These are phyloP conservation scores for Penicillium sp. DNA, from an alignment of 2,329 filamentous ascomycete species.

Conservation along the genomic window DNA sequence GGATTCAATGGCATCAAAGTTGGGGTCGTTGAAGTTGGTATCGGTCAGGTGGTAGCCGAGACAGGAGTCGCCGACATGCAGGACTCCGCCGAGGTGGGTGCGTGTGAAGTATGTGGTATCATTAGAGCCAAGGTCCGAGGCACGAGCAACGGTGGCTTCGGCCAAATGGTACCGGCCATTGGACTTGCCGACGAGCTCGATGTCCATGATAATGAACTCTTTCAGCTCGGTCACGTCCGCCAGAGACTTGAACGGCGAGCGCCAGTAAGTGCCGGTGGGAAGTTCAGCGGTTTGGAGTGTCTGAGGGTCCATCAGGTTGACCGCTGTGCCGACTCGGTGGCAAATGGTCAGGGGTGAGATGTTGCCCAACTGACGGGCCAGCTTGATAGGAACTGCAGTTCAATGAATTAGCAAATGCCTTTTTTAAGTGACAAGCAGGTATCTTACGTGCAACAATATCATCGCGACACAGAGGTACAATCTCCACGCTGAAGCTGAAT, in stretches of 20 bases:
- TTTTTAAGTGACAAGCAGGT: too few relatives aligned
- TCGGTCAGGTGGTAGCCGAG: constrained; percentile 91
- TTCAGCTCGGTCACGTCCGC: constrained; percentile 79
- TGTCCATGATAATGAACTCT: constrained; percentile 93
- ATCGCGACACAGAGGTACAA: constrained; percentile 65
- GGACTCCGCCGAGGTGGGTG: constrained; percentile 79
- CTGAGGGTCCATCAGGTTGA: constrained; percentile 84
- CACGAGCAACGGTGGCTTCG: constrained; percentile 81
- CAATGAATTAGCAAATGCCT: too few relatives aligned
- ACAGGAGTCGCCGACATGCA: constrained; percentile 85
- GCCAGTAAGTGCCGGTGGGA: constrained; percentile 79
- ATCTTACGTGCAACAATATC: too few relatives aligned
- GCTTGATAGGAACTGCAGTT: constrained; percentile 64
- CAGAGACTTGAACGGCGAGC: constrained; percentile 76
- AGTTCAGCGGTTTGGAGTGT: constrained; percentile 90
- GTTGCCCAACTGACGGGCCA: constrained; percentile 83
- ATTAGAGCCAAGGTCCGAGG: constrained; percentile 79
- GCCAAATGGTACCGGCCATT: constrained; percentile 80
- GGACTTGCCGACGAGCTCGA: constrained; percentile 69
- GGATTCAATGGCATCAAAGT: constrained; percentile 76
- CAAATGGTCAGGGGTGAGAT: constrained; percentile 83
- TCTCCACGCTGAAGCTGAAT: constrained; percentile 79
- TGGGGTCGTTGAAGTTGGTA: constrained; percentile 85
- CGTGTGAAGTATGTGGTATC: constrained; percentile 84
- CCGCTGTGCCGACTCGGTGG: constrained; percentile 78